Percentiles rank a stretch among this genome's conserved stretches.
Conservation (phyloP, 495 filamentous ascomycete genomes). For the Jackrogersella multiformis region DNA sequence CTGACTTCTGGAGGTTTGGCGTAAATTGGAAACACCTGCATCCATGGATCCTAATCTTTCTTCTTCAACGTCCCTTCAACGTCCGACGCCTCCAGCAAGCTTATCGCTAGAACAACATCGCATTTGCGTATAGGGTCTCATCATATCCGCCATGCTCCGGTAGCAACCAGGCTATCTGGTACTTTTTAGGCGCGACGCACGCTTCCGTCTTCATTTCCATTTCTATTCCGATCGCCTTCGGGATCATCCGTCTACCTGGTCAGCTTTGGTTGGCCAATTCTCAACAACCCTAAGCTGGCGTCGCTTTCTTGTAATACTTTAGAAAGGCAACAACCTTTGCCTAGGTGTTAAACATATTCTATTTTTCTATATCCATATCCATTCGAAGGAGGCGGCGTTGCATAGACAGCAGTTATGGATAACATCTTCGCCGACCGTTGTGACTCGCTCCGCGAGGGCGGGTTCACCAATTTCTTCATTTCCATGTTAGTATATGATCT, state of each 20-base stretch:
- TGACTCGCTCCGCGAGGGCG: constrained; percentile 61
- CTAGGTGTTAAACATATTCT: neutral
- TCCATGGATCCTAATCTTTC: too few relatives aligned
- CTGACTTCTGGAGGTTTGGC: constrained; percentile 12
- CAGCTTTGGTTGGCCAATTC: constrained; percentile 18
- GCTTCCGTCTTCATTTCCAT: constrained; percentile 28
- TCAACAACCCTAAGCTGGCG: constrained; percentile 14
- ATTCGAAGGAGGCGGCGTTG: neutral
- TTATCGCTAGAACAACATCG: constrained; percentile 14
- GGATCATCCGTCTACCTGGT: constrained; percentile 22
- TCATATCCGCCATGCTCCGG: constrained; percentile 34
- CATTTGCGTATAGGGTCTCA: constrained; percentile 12
- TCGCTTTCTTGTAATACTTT: constrained; percentile 14
- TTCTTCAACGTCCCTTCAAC: constrained; percentile 8
- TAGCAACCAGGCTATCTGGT: constrained; percentile 24
- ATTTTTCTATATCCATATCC: neutral
- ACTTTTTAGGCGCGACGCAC: constrained; percentile 28
- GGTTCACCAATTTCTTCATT: constrained; percentile 67
- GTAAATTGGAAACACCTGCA: constrained; percentile 14
- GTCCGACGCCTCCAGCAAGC: neutral
- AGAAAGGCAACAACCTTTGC: neutral
- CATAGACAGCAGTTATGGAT: constrained; percentile 47
- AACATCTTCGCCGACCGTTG: constrained; percentile 53
- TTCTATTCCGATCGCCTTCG: constrained; percentile 26
- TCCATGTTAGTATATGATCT: constrained; percentile 60